Base-by-base conservation (phyloP, 371 early-diverging fungal genomes). In the Zancudomyces culisetae region DNA sequence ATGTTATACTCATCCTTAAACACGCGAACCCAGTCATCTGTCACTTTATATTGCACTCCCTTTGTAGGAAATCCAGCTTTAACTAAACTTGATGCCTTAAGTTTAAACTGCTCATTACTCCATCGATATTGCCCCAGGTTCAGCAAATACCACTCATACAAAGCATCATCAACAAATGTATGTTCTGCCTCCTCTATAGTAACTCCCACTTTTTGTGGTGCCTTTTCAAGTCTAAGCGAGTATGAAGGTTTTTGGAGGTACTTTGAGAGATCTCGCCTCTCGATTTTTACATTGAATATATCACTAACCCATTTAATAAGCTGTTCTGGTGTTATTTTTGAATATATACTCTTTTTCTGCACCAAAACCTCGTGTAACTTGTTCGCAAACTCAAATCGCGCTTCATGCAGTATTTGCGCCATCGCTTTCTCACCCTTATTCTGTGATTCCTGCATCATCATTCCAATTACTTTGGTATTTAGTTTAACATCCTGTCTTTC, bases 161-260 rank as follows among this genome's bases (percentile, higher is more conserved):
- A 21, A 8, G 50, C 50, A 35, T 49, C 50, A 23, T 49, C 50
- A 35, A 49, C 50, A 49, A 49, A 49, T 19, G 50, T 49, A 49
- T 49, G 50, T 21, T 49, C 50, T 19, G 50, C 50, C 28, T 35
- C 28, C 21, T 49, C 50, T 35, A 29, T 22, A 4, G 13, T 27
- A 2, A 39, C 12, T 35, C 12, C 13, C 12, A 3, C 22, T 8
- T 18, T 29, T 8, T 22, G 12, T 15, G 22, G 10, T 10, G 21
- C 12, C 12, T 22, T 19, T 12, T 35, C 50, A 49, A 49, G 30
- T 12, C 50, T 12, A 49, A 49, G 39, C 40, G 50, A 49, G 39
- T 49, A 49, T 13, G 50, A 30, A 6, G 26, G 20, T 30, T 49
- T 22, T 20, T 22, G 28, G 22, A 49, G 30, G 18, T 29, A 23